These are phyloP conservation scores for Abrus pulchellus DNA, from an alignment of 306 rosid genomes.

Conservation along the genomic window DNA sequence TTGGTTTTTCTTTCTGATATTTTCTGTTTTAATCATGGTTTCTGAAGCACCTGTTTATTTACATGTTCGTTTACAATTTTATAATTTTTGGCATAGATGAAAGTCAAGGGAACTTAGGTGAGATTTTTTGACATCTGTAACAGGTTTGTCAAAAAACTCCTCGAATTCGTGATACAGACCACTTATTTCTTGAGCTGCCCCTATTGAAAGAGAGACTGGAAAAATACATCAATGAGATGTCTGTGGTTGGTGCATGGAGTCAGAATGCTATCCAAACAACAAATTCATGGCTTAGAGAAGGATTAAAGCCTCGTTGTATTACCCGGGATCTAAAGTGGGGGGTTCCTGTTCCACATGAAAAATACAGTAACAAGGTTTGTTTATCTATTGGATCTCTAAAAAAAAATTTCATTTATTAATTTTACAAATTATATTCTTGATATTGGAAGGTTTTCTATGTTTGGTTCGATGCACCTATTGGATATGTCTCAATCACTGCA, in stretches of 20 bases:
- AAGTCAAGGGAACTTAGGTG: conserved; percentile 25
- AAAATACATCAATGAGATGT: conserved; percentile 73
- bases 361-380: conserved; percentile 82
- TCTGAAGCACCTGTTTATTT: conserved; percentile 33
- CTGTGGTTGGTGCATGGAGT: conserved; percentile 92
- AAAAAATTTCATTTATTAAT: neutral
- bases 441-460: conserved; percentile 88
- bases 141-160: conserved; percentile 88
- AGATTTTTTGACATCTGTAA: conserved; percentile 26
- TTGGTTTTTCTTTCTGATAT: neutral
- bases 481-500: conserved; percentile 90
- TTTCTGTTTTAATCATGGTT: neutral
- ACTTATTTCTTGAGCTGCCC: conserved; percentile 94
- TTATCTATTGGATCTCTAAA: conserved; percentile 32
- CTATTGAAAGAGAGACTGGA: conserved; percentile 74
- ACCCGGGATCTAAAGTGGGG: conserved; percentile 99
- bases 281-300: conserved; percentile 89
- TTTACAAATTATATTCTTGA: conserved; percentile 9
- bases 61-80: conserved; percentile 9
- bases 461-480: conserved; percentile 99
- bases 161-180: conserved; percentile 84
- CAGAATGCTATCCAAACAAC: conserved; percentile 95
- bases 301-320: conserved; percentile 85
- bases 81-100: conserved; percentile 32
- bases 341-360: conserved; percentile 96